Percentiles rank a stretch among this genome's conserved stretches.
These are phyloP conservation scores for Sporisorium scitamineum DNA, from an alignment of 1,284 basidiomycete genomes.

Conservation along the genomic window DNA sequence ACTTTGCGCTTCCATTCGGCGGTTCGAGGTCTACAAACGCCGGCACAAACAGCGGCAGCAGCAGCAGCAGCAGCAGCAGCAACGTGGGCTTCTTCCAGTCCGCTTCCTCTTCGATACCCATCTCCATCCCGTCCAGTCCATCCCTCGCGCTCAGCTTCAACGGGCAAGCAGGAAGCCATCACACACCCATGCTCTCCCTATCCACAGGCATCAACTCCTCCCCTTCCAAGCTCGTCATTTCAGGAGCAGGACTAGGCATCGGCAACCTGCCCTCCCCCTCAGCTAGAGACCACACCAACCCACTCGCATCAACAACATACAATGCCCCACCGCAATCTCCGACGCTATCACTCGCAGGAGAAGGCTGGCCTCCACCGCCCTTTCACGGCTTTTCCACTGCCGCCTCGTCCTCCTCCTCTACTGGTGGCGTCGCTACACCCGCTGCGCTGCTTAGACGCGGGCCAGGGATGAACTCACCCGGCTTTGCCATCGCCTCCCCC, in stretches of 20 bases:
- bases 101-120: conserved; percentile 18
- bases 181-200: conserved; percentile 21
- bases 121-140: conserved; percentile 40
- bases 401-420: conserved; percentile 23
- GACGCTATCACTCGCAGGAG: conserved; percentile 25
- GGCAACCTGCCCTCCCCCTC: conserved; percentile 35
- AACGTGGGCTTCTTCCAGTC: conserved; percentile 15
- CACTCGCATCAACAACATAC: conserved; percentile 3
- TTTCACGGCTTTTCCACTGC: conserved; percentile 11
- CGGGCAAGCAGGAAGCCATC: conserved; percentile 5
- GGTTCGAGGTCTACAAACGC: neutral
- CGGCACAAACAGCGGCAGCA: neutral
- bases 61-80: neutral
- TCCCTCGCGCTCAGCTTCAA: conserved; percentile 19
- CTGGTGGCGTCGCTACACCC: conserved; percentile 13
- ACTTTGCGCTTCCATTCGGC: conserved; percentile 48
- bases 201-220: conserved; percentile 7
- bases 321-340: conserved; percentile 30
- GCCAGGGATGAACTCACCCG: conserved; percentile 37
- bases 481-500: conserved; percentile 30
- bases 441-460: conserved; percentile 28
- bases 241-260: conserved; percentile 29
- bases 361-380: conserved; percentile 36
- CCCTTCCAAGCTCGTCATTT: conserved; percentile 11
- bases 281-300: conserved; percentile 26